A percentile compares a stretch with the other conserved stretches of the same genome.
Evolutionary conservation across 805 yeast species (phyloP).

Genomic region (Monosporozyma aquatica): DNA sequence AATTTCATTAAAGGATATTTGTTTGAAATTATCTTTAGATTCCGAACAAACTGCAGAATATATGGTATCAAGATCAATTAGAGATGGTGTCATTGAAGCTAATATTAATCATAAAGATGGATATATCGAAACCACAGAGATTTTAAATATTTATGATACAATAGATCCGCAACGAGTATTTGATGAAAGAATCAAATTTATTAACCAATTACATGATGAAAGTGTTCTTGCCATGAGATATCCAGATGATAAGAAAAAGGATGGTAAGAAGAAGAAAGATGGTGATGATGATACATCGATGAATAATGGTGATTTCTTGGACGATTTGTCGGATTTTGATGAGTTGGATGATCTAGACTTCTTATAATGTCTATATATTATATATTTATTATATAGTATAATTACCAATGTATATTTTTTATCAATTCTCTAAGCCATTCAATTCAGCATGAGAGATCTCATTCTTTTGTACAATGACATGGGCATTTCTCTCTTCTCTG

Average conservation of each 20-base stretch:
- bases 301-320: slow-evolving; percentile 19
- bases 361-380: slow-evolving; percentile 8
- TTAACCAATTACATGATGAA: slow-evolving; percentile 83
- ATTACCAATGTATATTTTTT: background rate
- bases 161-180: slow-evolving; percentile 77
- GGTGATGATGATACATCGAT: slow-evolving; percentile 16
- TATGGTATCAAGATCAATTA: slow-evolving; percentile 90
- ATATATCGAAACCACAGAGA: slow-evolving; percentile 82
- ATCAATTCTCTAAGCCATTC: slow-evolving; percentile 5
- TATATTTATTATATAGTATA: too few species aligned
- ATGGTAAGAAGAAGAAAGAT: slow-evolving; percentile 9
- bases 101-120: slow-evolving; percentile 84
- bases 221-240: slow-evolving; percentile 92
- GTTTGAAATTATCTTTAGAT: slow-evolving; percentile 84
- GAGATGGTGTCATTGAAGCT: slow-evolving; percentile 97
- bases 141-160: slow-evolving; percentile 80
- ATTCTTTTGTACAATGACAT: slow-evolving; percentile 30
- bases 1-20: slow-evolving; percentile 87
- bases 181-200: slow-evolving; percentile 89
- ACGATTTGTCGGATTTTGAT: slow-evolving; percentile 29
- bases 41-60: slow-evolving; percentile 95
- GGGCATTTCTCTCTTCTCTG: slow-evolving; percentile 52
- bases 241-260: slow-evolving; percentile 39
- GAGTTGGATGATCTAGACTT: slow-evolving; percentile 29
- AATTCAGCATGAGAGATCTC: slow-evolving; percentile 6